Percentiles rank a stretch among this genome's conserved stretches.
These are phyloP conservation scores for Solanum piurae DNA, from an alignment of 257 asterid species.

Conservation along the genomic window DNA sequence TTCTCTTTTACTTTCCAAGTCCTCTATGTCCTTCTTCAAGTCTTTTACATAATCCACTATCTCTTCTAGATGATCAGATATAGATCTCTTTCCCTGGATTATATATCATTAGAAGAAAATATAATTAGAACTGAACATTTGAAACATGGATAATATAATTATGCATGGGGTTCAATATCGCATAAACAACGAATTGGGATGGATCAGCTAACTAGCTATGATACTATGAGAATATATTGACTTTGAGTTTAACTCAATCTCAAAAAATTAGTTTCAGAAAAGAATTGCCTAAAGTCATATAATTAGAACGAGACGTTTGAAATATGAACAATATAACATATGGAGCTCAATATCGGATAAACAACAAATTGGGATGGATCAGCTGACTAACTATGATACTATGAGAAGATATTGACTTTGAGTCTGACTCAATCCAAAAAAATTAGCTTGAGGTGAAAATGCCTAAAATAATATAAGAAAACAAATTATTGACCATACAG, in stretches of 20 bases:
- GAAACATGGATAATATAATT: neutral
- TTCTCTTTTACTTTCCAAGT: neutral
- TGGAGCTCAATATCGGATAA: neutral
- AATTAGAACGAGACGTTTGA: neutral
- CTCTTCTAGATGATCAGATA: slow-evolving; percentile 1
- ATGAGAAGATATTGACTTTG: neutral
- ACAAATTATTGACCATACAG: neutral
- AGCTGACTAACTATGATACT: neutral
- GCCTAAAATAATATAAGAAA: neutral
- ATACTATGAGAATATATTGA: neutral
- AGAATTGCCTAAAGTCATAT: neutral
- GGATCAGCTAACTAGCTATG: neutral
- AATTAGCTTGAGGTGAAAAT: neutral
- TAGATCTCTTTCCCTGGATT: slow-evolving; percentile 1
- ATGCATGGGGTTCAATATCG: rapidly evolving
- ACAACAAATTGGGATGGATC: neutral
- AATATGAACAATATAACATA: neutral
- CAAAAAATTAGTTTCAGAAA: neutral
- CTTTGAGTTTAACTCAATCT: neutral
- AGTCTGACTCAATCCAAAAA: neutral
- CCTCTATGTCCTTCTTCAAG: neutral
- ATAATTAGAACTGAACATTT: neutral
- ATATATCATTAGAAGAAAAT: neutral
- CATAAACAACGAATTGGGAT: neutral
- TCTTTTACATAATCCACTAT: slow-evolving; percentile 3